Base-by-base conservation (phyloP, 2,329 filamentous ascomycete species). In the Myriosclerotinia curreyana region DNA sequence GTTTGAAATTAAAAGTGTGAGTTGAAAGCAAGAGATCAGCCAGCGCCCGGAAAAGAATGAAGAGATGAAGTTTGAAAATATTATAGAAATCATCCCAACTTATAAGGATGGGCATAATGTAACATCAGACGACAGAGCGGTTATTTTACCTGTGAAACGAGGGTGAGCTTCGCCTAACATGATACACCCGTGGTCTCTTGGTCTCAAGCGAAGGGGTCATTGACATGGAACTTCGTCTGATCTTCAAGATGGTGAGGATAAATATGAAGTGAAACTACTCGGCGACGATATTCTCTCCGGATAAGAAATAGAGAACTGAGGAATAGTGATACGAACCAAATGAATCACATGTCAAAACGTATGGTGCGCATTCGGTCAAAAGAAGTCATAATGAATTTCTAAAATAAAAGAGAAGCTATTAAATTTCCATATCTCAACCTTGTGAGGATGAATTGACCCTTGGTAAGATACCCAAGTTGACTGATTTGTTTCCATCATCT, bases 401-500 rank as follows among this genome's bases (percentile, higher is more conserved):
- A 22, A 46, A 46, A 34, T 17, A 14, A n/a, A 31, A 31, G 5
- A 55, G 36, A 55, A n/a, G 54, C 28, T 58, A n/a, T 22, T 11
- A 20, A 58, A 11, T n/a, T 44, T 34, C 25, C 20, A 46, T 7
- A 22, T 31, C 40, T 58, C 54, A 58, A 22, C 54, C 54, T 46
- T 46, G 28, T 55, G 53, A 55, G 36, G 42, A 20, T 6, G 5
- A n/a, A n/a, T 34, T n/a, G 20, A 46, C 7, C 53, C 20, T 14
- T 8, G 28, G 28, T n/a, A 22, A 7, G 3, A 36, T 54, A 58
- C 22, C 8, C 5, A 34, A 31, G 20, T 20, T 15, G 20, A 34
- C 6, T 44, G 25, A 40, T n/a, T 63, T 63, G 61, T 63, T 40
- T 63, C 61, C 61, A 20, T 69, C 58, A 66, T 69, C 71, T 69